Evolutionary conservation across 176 grass and related monocot genomes (phyloP), one percentile per base, ranked within the genome.

Genomic region (Raddia guianensis): DNA sequence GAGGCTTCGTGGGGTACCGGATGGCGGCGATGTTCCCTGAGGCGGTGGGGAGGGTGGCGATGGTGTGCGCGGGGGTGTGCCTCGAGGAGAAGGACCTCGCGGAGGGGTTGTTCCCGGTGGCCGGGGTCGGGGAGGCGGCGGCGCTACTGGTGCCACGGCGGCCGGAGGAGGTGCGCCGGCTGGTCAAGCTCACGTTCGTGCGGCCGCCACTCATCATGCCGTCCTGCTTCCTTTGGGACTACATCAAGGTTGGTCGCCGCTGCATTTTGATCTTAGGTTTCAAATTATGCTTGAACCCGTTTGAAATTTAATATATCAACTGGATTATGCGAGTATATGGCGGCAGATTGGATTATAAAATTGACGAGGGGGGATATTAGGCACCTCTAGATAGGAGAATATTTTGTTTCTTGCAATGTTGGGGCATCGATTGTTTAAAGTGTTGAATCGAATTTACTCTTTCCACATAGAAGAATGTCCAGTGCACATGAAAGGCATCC

Each of bases 211-310:
- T 42, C 78, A 68, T 98, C 78, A 91, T 98, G 92, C 96, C 96
- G 7, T 85, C 96, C 1, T 95, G 92, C 82, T 95, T 91, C 84
- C 86, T 98, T n/a, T 85, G 85, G 63, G 95, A 98, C 73, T 98
- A 98, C 65, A 98, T 98, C 55, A 78, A 91, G 89, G 95, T 98
- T 62, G 8, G 44, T 43, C 35, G 0, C 56, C 0, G 8, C 27
- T 52, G 61, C 46, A 1, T 68, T 62, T 76, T 34, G 50, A 8
- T 83, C 70, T 62, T 68, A 50, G n/a, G 3, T 2, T 12, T 59
- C 33, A 16, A 55, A 54, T 77, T 60, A 55, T 74, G 46, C 16
- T 80, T 40, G 32, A 72, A 77, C 81, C 53, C 6, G 66, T 43
- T 66, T 66, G 13, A 69, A 40, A 62, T 37, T 76, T 4, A 45